A percentile compares a stretch with the other conserved stretches of the same genome.
Conservation (phyloP, 768 basidiomycete genomes). For the Boletus subcaerulescens region DNA sequence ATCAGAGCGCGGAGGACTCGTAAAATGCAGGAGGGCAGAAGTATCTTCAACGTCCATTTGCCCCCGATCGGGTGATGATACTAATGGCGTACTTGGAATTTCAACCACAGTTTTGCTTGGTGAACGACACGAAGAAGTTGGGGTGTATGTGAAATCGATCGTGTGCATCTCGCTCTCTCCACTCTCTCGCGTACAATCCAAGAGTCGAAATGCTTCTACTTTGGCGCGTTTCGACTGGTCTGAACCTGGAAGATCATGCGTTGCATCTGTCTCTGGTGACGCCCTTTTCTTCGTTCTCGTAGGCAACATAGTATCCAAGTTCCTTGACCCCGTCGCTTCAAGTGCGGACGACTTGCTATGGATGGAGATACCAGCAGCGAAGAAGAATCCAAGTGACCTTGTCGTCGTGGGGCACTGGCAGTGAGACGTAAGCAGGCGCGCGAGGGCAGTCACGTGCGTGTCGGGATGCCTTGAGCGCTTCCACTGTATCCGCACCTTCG, state of each 20-base stretch:
- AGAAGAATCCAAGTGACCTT: no score
- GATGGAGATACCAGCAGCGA: no score
- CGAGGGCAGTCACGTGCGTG: no score
- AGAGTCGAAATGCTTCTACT: slow-evolving; percentile 15
- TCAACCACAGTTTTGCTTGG: slow-evolving; percentile 18
- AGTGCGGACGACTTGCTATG: no score
- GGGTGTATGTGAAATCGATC: slow-evolving; percentile 22
- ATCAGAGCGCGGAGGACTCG: slow-evolving; percentile 4
- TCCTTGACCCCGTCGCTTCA: no score
- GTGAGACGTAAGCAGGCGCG: no score
- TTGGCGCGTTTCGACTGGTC: slow-evolving; percentile 27
- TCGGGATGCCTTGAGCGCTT: no score
- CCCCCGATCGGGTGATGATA: slow-evolving; percentile 17
- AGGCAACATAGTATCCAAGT: background rate
- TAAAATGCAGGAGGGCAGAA: slow-evolving; percentile 22
- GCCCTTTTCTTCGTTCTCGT: slow-evolving; percentile 27
- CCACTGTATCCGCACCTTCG: no score
- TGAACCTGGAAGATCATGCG: slow-evolving; percentile 8
- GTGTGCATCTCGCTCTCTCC: slow-evolving; percentile 9
- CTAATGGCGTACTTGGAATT: slow-evolving; percentile 24
- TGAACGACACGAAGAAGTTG: slow-evolving; percentile 29
- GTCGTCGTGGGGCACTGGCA: no score
- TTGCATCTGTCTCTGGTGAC: slow-evolving; percentile 26
- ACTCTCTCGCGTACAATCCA: slow-evolving; percentile 13
- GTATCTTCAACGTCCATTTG: slow-evolving; percentile 19